Conservation (phyloP, 106 monocot species). For the Chionographis japonica region DNA sequence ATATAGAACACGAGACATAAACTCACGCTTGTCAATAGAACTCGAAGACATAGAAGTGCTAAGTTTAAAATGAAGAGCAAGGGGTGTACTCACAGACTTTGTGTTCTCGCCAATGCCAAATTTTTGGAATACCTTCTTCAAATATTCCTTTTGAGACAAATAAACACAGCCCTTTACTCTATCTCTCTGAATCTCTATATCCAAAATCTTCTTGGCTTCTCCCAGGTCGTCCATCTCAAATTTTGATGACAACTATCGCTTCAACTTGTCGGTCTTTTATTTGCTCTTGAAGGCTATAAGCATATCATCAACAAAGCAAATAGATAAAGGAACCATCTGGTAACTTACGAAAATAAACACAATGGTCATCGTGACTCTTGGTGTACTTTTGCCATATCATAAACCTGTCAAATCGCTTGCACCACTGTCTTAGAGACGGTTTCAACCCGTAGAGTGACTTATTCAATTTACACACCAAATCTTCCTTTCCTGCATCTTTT, state of each 20-base stretch:
- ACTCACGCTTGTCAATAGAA: not conserved
- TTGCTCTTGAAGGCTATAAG: not conserved
- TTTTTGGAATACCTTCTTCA: not conserved
- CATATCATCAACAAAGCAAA: no score
- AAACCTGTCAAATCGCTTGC: not conserved
- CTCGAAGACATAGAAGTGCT: not conserved
- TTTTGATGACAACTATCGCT: not conserved
- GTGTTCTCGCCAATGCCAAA: not conserved
- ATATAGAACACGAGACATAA: no score
- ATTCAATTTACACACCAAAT: not conserved
- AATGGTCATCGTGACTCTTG: not conserved
- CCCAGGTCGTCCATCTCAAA: not conserved
- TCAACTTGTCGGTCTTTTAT: not conserved
- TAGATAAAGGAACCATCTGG: not conserved
- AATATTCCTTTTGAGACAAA: not conserved
- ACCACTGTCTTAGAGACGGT: not conserved
- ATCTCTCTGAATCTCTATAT: not conserved
- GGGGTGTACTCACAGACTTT: not conserved
- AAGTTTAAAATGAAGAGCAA: not conserved
- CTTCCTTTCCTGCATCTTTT: not conserved
- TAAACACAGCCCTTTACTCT: not conserved
- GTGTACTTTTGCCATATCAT: not conserved
- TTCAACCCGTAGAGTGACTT: not conserved
- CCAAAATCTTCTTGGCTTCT: not conserved
- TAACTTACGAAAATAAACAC: no score